phyloP scores from a whole-genome alignment of 192 early-diverging fungal species.

The Coemansia sp. region DNA sequence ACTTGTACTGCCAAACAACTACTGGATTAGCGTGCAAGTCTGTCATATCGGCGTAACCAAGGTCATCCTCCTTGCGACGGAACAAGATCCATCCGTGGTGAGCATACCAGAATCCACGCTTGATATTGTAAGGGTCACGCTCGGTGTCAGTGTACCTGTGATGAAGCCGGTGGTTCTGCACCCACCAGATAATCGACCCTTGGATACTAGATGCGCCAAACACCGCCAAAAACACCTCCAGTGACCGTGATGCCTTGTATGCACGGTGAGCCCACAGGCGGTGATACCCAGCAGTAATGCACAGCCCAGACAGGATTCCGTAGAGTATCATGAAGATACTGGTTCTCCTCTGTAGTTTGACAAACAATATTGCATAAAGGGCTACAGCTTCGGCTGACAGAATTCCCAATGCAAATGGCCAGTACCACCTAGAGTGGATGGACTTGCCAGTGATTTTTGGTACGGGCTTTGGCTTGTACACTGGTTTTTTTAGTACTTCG shows the following conservation, averaged over 20 bases:
- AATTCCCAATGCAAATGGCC: conserved; percentile 57
- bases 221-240: conserved; percentile 64
- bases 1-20: conserved; percentile 78
- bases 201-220: conserved; percentile 73
- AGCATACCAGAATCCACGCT: conserved; percentile 77
- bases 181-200: conserved; percentile 89
- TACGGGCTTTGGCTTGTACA: conserved; percentile 41
- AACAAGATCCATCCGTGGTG: conserved; percentile 89
- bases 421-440: conserved; percentile 53
- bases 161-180: conserved; percentile 83
- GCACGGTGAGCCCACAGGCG: conserved; percentile 81
- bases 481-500: conserved; percentile 39
- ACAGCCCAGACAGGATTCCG: conserved; percentile 33
- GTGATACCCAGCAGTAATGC: conserved; percentile 76
- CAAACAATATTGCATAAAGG: conserved; percentile 74
- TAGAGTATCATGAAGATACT: conserved; percentile 35
- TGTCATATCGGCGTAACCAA: conserved; percentile 84
- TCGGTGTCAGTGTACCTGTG: conserved; percentile 89
- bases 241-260: conserved; percentile 65
- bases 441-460: conserved; percentile 40
- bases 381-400: conserved; percentile 65
- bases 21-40: conserved; percentile 76
- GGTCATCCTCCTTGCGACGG: conserved; percentile 68
- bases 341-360: conserved; percentile 72
- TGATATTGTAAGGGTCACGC: conserved; percentile 80